A percentile compares a stretch with the other conserved stretches of the same genome.
Evolutionary conservation across 1,139 yeast genomes (phyloP).

Genomic region (Saccharomycopsis hybrid): DNA sequence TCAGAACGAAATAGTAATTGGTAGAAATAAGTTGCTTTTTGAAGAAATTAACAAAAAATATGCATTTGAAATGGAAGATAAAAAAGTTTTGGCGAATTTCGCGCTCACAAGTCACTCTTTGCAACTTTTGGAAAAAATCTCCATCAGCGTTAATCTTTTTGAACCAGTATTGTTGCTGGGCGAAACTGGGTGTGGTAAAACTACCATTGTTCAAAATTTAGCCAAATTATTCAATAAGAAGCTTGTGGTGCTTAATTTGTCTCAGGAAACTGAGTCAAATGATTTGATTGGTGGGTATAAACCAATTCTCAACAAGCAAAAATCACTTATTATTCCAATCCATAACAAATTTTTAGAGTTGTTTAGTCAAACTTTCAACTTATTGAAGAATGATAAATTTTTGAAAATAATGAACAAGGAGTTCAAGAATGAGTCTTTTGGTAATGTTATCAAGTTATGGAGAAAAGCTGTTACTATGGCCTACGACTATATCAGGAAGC

Average conservation of each 20-base stretch:
- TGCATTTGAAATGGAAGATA: no score
- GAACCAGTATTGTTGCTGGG: conserved; percentile 93
- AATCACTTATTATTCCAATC: conserved; percentile 73
- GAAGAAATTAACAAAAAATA: conserved; percentile 16
- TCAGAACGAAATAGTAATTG: conserved; percentile 12
- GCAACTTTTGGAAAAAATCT: conserved; percentile 83
- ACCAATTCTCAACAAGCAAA: conserved; percentile 71
- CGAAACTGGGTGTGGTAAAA: conserved; percentile 99
- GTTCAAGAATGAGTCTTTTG: conserved; percentile 77
- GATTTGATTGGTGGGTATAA: conserved; percentile 95
- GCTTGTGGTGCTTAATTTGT: conserved; percentile 83
- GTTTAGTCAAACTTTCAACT: conserved; percentile 75
- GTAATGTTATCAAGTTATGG: conserved; percentile 76
- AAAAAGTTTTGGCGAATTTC: conserved; percentile 48
- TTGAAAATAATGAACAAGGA: conserved; percentile 62
- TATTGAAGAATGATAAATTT: conserved; percentile 79
- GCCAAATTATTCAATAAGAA: conserved; percentile 75
- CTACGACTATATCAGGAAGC: conserved; percentile 37
- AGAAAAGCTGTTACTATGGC: conserved; percentile 82
- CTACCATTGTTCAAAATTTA: conserved; percentile 91
- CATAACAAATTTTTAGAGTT: conserved; percentile 74
- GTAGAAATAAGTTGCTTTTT: conserved; percentile 11
- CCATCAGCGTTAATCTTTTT: conserved; percentile 69
- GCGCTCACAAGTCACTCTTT: conserved; percentile 86
- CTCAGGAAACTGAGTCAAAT: conserved; percentile 95